Evolutionary conservation across 495 filamentous ascomycete genomes (phyloP).

Genomic region (Neurospora hispaniola): DNA sequence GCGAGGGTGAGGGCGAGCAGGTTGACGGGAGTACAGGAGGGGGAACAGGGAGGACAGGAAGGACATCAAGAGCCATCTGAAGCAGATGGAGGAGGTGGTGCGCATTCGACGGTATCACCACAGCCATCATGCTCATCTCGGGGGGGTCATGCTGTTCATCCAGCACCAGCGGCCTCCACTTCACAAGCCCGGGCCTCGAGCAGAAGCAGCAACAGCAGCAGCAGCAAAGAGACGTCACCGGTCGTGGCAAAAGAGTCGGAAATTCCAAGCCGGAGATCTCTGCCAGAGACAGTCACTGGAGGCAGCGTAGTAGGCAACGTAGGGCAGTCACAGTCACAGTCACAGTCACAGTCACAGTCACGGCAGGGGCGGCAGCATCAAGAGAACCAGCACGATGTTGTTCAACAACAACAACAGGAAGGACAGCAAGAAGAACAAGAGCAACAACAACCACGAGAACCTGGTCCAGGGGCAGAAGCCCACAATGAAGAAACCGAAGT

Average conservation of each 20-base stretch:
- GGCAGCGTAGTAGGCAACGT: background rate
- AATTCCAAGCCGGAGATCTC: background rate
- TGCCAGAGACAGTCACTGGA: background rate
- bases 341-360: background rate
- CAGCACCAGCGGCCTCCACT: background rate
- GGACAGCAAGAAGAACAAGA: background rate
- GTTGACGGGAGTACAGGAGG: background rate
- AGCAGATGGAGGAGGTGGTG: background rate
- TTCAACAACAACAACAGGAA: background rate
- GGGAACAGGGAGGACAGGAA: background rate
- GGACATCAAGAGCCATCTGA: background rate
- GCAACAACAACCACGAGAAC: background rate
- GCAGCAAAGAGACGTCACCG: background rate
- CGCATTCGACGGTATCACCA: background rate
- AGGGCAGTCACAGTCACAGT: background rate
- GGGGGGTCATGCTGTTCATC: background rate
- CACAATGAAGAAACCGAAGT: constrained; percentile 31
- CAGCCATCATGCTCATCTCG: background rate
- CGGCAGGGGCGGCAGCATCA: background rate
- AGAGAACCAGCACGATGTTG: background rate
- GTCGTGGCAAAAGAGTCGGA: background rate
- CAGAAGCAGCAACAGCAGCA: background rate
- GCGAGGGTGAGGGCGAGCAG: background rate
- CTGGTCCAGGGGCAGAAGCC: background rate
- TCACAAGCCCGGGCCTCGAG: background rate